phyloP scores from a whole-genome alignment of 495 filamentous ascomycete genomes.

The Tetracladium marchalianum region DNA sequence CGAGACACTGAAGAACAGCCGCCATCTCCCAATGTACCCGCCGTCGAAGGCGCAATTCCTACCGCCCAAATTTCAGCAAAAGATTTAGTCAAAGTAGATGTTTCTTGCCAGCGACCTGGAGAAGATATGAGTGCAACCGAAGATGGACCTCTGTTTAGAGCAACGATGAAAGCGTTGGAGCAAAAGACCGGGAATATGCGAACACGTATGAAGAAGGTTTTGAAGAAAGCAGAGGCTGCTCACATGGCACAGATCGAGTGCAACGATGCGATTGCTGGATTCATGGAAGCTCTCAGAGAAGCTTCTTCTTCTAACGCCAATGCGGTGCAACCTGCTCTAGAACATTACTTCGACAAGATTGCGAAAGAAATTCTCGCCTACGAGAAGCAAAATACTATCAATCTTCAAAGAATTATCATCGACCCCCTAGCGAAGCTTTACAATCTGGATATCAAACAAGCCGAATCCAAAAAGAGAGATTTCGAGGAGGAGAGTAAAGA shows the following conservation, averaged over 20 bases:
- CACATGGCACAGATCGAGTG: conserved; percentile 68
- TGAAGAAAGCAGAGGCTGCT: conserved; percentile 83
- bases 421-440: conserved; percentile 90
- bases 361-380: conserved; percentile 82
- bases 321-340: conserved; percentile 87
- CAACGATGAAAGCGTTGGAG: conserved; percentile 93
- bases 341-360: conserved; percentile 98
- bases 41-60: conserved; percentile 28
- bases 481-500: conserved; percentile 98
- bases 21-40: conserved; percentile 49
- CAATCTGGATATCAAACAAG: conserved; percentile 93
- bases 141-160: conserved; percentile 91
- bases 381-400: conserved; percentile 71
- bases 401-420: conserved; percentile 86
- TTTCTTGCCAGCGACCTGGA: conserved; percentile 73
- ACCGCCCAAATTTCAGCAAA: conserved; percentile 3
- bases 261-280: conserved; percentile 72
- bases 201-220: conserved; percentile 85
- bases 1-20: conserved; percentile 46
- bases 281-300: conserved; percentile 82
- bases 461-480: conserved; percentile 91
- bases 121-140: conserved; percentile 82
- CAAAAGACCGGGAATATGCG: conserved; percentile 96
- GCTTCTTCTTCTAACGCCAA: conserved; percentile 86
- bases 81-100: conserved; percentile 64